Conservation (phyloP, 257 asterid species). For the Sherardia arvensis region DNA sequence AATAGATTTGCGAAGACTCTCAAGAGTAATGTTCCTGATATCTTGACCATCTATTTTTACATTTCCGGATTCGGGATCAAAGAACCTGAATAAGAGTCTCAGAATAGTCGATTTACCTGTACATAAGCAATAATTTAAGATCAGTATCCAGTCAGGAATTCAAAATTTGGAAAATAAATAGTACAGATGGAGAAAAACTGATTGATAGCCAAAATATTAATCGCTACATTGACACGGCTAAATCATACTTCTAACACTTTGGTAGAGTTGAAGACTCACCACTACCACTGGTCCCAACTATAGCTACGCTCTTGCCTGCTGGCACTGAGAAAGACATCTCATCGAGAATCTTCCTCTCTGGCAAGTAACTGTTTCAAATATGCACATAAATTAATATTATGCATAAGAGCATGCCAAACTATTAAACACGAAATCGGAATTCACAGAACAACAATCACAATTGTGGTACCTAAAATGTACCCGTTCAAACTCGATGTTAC, state of each 20-base stretch:
- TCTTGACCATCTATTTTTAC: slow-evolving; percentile 93
- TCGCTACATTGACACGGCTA: neutral
- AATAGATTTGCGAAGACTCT: slow-evolving; percentile 87
- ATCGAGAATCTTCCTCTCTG: slow-evolving; percentile 88
- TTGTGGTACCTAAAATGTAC: slow-evolving; percentile 76
- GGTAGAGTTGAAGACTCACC: slow-evolving; percentile 45
- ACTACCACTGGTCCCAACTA: slow-evolving; percentile 99
- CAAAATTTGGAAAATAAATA: neutral
- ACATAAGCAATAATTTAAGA: slow-evolving; percentile 12
- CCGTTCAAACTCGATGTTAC: slow-evolving; percentile 64
- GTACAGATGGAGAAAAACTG: neutral
- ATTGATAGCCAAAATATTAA: neutral
- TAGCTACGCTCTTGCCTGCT: slow-evolving; percentile 98
- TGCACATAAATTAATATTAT: slow-evolving; percentile 10
- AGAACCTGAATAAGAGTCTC: slow-evolving; percentile 88
- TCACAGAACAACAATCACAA: neutral
- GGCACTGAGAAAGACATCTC: slow-evolving; percentile 86
- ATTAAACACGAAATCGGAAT: neutral
- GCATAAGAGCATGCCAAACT: neutral
- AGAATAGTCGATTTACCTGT: slow-evolving; percentile 96
- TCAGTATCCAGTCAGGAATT: neutral
- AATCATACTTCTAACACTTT: slow-evolving; percentile 8
- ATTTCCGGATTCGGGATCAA: slow-evolving; percentile 68
- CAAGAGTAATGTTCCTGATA: slow-evolving; percentile 66
- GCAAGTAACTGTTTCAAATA: slow-evolving; percentile 44